phyloP scores from a whole-genome alignment of 2,329 filamentous ascomycete genomes.

The Aspergillus pseudotamarii region DNA sequence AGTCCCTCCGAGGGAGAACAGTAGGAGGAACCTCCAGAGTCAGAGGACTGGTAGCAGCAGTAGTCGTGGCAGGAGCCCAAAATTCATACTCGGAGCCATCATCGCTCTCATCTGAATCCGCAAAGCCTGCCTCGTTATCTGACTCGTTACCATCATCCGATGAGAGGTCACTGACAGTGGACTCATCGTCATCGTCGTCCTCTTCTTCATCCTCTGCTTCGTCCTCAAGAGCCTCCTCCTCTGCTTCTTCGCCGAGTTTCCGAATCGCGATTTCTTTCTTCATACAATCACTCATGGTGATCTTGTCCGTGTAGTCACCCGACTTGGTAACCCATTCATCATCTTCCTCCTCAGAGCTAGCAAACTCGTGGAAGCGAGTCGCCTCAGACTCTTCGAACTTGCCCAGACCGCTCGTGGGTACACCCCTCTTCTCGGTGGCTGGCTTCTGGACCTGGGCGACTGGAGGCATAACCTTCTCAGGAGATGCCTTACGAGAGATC shows the following conservation, averaged over 20 bases:
- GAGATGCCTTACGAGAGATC: slow-evolving; percentile 32
- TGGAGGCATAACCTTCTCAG: slow-evolving; percentile 16
- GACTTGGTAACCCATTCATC: slow-evolving; percentile 89
- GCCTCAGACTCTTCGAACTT: slow-evolving; percentile 47
- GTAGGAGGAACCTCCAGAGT: slow-evolving; percentile 53
- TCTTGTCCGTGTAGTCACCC: slow-evolving; percentile 64
- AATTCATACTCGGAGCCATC: slow-evolving; percentile 66
- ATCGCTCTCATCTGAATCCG: slow-evolving; percentile 69
- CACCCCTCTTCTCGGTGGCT: slow-evolving; percentile 25
- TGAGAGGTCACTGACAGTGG: slow-evolving; percentile 53
- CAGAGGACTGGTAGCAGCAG: slow-evolving; percentile 58
- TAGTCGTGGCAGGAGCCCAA: slow-evolving; percentile 56
- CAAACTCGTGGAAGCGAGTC: slow-evolving; percentile 82
- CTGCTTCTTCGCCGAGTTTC: slow-evolving; percentile 81
- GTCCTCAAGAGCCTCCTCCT: slow-evolving; percentile 82
- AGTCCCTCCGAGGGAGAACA: slow-evolving; percentile 49
- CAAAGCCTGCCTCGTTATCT: slow-evolving; percentile 74
- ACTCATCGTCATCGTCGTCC: slow-evolving; percentile 64
- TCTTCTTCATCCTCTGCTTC: slow-evolving; percentile 57
- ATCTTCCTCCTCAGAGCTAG: slow-evolving; percentile 75
- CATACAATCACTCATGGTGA: slow-evolving; percentile 89
- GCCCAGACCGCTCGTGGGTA: slow-evolving; percentile 40
- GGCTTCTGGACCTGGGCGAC: slow-evolving; percentile 18
- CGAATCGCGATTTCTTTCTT: slow-evolving; percentile 88
- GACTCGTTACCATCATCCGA: slow-evolving; percentile 74